Percentiles rank a stretch among this genome's conserved stretches.
phyloP scores from a whole-genome alignment of 2,329 filamentous ascomycete genomes.

The Dactylellina parvicollis region DNA sequence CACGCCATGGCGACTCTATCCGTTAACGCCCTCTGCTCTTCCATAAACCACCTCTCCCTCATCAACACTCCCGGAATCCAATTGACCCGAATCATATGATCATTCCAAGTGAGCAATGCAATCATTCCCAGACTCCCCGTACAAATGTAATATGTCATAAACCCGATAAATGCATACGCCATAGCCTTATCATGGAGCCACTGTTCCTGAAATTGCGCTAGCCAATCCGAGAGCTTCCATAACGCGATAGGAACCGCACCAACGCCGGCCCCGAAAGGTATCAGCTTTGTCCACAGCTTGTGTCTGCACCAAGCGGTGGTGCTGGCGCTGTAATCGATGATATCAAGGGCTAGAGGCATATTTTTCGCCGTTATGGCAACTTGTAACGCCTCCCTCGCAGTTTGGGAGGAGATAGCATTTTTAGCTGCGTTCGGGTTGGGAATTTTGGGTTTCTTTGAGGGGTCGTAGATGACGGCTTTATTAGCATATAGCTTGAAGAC shows the following conservation, averaged over 20 bases:
- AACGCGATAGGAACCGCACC: slow-evolving; percentile 71
- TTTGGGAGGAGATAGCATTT: slow-evolving; percentile 75
- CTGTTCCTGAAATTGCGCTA: slow-evolving; percentile 74
- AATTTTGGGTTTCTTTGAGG: slow-evolving; percentile 59
- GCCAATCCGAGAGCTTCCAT: slow-evolving; percentile 75
- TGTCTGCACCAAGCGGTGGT: slow-evolving; percentile 73
- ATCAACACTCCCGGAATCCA: slow-evolving; percentile 86
- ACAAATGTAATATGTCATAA: slow-evolving; percentile 82
- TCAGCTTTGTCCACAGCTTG: slow-evolving; percentile 73
- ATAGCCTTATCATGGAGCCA: slow-evolving; percentile 81
- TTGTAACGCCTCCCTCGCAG: slow-evolving; percentile 78
- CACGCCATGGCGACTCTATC: slow-evolving; percentile 88
- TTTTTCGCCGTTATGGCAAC: slow-evolving; percentile 82
- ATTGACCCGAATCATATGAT: slow-evolving; percentile 92
- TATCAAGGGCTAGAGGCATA: slow-evolving; percentile 78
- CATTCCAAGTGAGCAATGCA: slow-evolving; percentile 85
- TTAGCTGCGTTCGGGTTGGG: slow-evolving; percentile 75
- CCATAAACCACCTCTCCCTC: slow-evolving; percentile 82
- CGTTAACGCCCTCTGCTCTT: slow-evolving; percentile 87
- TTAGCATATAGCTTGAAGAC: slow-evolving; percentile 83
- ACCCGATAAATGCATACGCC: slow-evolving; percentile 79
- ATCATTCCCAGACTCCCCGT: slow-evolving; percentile 84
- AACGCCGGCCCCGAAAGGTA: slow-evolving; percentile 69
- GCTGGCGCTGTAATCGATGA: slow-evolving; percentile 76
- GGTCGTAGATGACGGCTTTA: slow-evolving; percentile 74